phyloP scores from a whole-genome alignment of 2,329 filamentous ascomycete species.

The Neocucurbitaria cava region DNA sequence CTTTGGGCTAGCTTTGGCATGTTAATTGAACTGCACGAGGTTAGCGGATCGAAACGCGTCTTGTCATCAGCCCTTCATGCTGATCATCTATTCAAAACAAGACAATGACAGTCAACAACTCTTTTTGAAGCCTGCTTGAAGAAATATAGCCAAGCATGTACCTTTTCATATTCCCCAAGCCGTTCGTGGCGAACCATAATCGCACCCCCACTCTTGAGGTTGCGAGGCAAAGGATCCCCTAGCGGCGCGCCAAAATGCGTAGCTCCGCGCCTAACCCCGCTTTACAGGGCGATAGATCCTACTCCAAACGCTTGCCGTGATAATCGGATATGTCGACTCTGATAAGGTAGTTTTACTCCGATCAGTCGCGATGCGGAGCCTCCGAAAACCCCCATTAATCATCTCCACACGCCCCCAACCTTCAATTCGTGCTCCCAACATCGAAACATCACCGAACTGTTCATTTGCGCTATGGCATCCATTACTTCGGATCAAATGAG shows the following conservation, averaged over 20 bases:
- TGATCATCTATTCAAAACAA: background rate
- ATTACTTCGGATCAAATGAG: conserved; percentile 17
- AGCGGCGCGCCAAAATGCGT: conserved; percentile 8
- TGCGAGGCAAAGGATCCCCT: conserved; percentile 4
- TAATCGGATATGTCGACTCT: conserved; percentile 18
- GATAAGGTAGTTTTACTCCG: conserved; percentile 21
- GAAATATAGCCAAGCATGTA: background rate
- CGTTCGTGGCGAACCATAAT: background rate
- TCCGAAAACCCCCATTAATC: conserved; percentile 36
- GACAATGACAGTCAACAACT: background rate
- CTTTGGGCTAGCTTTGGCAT: too few relatives aligned
- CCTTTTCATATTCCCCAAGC: background rate
- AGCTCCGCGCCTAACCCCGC: conserved; percentile 28
- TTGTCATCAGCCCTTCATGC: too few relatives aligned
- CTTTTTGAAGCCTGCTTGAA: background rate
- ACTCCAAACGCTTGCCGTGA: conserved; percentile 15
- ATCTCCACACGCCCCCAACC: conserved; percentile 34
- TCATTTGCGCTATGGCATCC: conserved; percentile 22
- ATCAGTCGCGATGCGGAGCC: conserved; percentile 6
- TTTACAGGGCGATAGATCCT: conserved; percentile 15
- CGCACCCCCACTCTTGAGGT: conserved; percentile 25
- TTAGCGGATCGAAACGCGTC: too few relatives aligned
- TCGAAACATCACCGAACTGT: conserved; percentile 14
- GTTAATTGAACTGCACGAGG: too few relatives aligned
- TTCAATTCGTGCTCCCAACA: conserved; percentile 27